These are phyloP conservation scores for Scheffersomyces parashehatae DNA, from an alignment of 1,139 yeast species.

Conservation along the genomic window DNA sequence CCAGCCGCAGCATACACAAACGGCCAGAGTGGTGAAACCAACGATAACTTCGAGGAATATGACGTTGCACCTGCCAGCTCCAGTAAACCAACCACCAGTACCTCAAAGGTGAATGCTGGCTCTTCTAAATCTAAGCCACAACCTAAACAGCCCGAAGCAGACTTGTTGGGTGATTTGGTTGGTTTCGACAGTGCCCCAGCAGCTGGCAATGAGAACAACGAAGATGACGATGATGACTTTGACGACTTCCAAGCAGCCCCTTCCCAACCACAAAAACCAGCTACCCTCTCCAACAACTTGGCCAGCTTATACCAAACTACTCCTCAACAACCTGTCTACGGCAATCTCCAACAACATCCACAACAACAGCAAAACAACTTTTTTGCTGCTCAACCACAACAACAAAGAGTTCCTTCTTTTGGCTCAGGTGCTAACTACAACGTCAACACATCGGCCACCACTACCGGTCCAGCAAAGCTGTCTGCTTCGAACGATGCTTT, in stretches of 20 bases:
- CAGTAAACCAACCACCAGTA: constrained; percentile 44
- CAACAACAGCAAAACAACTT: constrained; percentile 13
- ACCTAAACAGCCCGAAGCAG: constrained; percentile 35
- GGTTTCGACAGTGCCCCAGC: constrained; percentile 16
- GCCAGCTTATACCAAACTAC: constrained; percentile 35
- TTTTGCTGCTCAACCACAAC: constrained; percentile 10
- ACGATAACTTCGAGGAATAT: constrained; percentile 68
- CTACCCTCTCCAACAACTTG: constrained; percentile 33
- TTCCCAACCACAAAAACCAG: constrained; percentile 32
- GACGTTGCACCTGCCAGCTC: constrained; percentile 41
- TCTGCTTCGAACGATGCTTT: constrained; percentile 64
- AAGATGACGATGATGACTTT: constrained; percentile 83
- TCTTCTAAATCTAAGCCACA: constrained; percentile 20
- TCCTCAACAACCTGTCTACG: constrained; percentile 18
- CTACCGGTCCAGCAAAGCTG: constrained; percentile 36
- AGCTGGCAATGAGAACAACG: constrained; percentile 28
- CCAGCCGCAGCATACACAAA: constrained; percentile 45
- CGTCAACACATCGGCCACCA: constrained; percentile 16
- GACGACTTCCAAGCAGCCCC: constrained; percentile 92
- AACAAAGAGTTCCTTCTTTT: constrained; percentile 9
- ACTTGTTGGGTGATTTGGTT: constrained; percentile 53
- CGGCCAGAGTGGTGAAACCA: constrained; percentile 37
- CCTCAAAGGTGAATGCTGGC: constrained; percentile 45
- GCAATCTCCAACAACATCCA: constrained; percentile 18
- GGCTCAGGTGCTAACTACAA: constrained; percentile 26